These are phyloP conservation scores for Candida sp. DNA, from an alignment of 1,139 yeast species.

Conservation along the genomic window DNA sequence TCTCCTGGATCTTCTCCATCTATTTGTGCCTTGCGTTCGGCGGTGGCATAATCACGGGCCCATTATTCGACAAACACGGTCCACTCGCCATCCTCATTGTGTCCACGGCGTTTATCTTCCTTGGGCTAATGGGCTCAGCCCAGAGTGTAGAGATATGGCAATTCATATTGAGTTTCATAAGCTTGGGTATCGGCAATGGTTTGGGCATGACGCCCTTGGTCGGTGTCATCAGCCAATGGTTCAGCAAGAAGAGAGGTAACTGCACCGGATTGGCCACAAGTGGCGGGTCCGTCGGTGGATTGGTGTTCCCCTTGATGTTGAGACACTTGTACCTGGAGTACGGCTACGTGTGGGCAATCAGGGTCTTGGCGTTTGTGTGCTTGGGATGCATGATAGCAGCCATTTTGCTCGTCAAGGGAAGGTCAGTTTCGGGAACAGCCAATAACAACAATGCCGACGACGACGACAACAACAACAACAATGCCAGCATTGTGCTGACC, in stretches of 20 bases:
- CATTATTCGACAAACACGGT: slow-evolving; percentile 53
- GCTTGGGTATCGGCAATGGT: slow-evolving; percentile 61
- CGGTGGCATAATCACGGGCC: slow-evolving; percentile 54
- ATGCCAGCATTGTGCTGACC: background rate
- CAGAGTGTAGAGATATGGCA: slow-evolving; percentile 54
- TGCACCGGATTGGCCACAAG: slow-evolving; percentile 62
- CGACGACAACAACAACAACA: slow-evolving; percentile 6
- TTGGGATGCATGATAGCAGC: slow-evolving; percentile 43
- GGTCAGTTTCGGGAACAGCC: slow-evolving; percentile 19
- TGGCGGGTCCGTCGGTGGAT: slow-evolving; percentile 71
- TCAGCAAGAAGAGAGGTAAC: slow-evolving; percentile 52
- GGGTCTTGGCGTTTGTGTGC: slow-evolving; percentile 56
- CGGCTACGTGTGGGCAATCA: slow-evolving; percentile 67
- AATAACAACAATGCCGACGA: slow-evolving; percentile 16
- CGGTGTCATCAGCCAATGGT: slow-evolving; percentile 67
- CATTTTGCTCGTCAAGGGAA: slow-evolving; percentile 49
- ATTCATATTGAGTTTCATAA: slow-evolving; percentile 55
- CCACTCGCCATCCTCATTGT: slow-evolving; percentile 42
- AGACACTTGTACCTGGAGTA: slow-evolving; percentile 52
- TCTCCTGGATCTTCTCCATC: slow-evolving; percentile 74
- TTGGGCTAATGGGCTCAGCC: slow-evolving; percentile 57
- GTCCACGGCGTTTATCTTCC: slow-evolving; percentile 47
- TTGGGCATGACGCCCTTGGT: slow-evolving; percentile 59
- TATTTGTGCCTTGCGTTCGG: slow-evolving; percentile 60
- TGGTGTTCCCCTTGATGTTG: slow-evolving; percentile 61